Conservation (phyloP, 2,329 filamentous ascomycete species). For the Paecilomyces sp. region DNA sequence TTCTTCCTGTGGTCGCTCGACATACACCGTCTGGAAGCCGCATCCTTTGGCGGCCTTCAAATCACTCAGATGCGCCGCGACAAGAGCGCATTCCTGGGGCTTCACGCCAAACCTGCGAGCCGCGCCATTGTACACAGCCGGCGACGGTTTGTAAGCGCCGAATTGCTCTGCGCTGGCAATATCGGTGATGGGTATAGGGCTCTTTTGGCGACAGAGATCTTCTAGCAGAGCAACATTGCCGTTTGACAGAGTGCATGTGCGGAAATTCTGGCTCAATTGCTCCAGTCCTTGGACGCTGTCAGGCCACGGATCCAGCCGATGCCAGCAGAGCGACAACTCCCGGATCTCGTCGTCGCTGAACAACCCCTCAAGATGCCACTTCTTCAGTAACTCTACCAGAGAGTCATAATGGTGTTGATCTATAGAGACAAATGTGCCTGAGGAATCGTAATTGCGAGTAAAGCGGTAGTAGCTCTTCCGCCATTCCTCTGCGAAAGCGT, state of each 20-base stretch:
- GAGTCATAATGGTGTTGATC: slow-evolving; percentile 64
- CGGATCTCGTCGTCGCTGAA: slow-evolving; percentile 58
- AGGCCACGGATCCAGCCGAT: slow-evolving; percentile 57
- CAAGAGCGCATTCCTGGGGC: slow-evolving; percentile 59
- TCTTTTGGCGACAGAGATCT: slow-evolving; percentile 51
- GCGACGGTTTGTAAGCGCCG: slow-evolving; percentile 60
- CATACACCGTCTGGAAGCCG: slow-evolving; percentile 61
- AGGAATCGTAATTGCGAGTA: slow-evolving; percentile 37
- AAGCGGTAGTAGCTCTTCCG: slow-evolving; percentile 57
- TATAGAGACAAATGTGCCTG: slow-evolving; percentile 56
- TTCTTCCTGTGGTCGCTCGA: slow-evolving; percentile 60
- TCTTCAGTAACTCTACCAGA: slow-evolving; percentile 51
- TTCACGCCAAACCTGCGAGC: slow-evolving; percentile 47
- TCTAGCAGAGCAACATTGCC: slow-evolving; percentile 55
- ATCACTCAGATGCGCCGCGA: slow-evolving; percentile 64
- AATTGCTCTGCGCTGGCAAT: slow-evolving; percentile 61
- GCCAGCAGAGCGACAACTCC: slow-evolving; percentile 60
- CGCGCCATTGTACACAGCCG: slow-evolving; percentile 58
- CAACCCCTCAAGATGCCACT: slow-evolving; percentile 51
- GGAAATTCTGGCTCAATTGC: slow-evolving; percentile 45
- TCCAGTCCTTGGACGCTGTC: slow-evolving; percentile 50
- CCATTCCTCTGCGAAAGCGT: slow-evolving; percentile 63
- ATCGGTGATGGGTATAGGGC: slow-evolving; percentile 50
- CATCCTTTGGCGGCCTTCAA: slow-evolving; percentile 53
- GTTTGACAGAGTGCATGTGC: slow-evolving; percentile 61